phyloP scores from a whole-genome alignment of 345 rosid genomes.

The Populus deltoides region DNA sequence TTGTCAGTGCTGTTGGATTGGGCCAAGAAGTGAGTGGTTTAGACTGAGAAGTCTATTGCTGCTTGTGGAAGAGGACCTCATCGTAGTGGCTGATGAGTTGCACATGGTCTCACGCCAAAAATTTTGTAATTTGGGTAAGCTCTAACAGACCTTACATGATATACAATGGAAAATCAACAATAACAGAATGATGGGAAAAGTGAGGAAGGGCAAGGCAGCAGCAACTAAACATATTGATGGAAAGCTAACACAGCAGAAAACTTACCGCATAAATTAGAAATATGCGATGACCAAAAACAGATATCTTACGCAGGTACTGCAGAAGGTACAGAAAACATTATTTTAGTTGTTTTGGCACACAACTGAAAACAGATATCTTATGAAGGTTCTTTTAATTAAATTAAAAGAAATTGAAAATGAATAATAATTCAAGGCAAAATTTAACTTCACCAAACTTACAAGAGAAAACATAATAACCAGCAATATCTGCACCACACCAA shows the following conservation, averaged over 20 bases:
- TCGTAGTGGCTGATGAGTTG: not conserved
- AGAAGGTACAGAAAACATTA: constrained; percentile 11
- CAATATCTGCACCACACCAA: constrained; percentile 76
- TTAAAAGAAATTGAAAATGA: not conserved
- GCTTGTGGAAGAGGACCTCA: not conserved
- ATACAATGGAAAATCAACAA: not conserved
- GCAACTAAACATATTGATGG: not conserved
- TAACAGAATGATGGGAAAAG: not conserved
- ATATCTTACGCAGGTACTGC: constrained; percentile 96
- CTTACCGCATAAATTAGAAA: constrained; percentile 92
- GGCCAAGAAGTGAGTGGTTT: not conserved
- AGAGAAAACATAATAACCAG: constrained; percentile 86
- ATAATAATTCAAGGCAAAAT: not conserved
- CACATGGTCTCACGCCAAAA: not conserved
- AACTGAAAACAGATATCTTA: not conserved
- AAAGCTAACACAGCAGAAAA: constrained; percentile 9
- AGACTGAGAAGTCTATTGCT: not conserved
- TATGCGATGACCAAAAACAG: constrained; percentile 84
- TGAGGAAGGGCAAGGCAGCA: not conserved
- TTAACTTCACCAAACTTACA: constrained; percentile 48
- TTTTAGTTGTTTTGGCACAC: constrained; percentile 17
- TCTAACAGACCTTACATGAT: not conserved
- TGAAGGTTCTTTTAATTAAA: too few species aligned
- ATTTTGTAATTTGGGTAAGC: not conserved
- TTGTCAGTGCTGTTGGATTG: not conserved